Conservation (phyloP, 2,329 filamentous ascomycete species). For the Phyllosticta capitalensis region DNA sequence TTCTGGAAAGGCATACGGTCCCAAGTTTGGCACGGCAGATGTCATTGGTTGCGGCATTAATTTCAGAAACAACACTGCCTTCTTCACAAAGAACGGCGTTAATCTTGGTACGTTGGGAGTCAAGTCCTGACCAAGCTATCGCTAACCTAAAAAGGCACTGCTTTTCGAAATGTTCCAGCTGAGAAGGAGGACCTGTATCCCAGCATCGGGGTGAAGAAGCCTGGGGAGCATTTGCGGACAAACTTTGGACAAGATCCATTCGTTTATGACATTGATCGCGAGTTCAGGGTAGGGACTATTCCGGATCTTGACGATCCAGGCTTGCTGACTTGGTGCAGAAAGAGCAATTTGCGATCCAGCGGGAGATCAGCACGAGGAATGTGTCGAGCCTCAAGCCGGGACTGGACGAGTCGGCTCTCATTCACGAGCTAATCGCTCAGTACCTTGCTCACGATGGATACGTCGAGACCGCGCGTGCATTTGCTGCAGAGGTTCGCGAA, state of each 20-base stretch:
- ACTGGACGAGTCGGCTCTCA: constrained; percentile 63
- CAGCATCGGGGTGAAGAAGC: constrained; percentile 57
- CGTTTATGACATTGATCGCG: constrained; percentile 79
- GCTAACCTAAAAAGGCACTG: constrained; percentile 45
- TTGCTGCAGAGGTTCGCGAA: constrained; percentile 67
- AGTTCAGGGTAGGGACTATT: constrained; percentile 56
- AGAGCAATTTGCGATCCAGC: constrained; percentile 50
- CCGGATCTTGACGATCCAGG: background rate
- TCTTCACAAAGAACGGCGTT: constrained; percentile 57
- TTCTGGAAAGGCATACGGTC: constrained; percentile 49
- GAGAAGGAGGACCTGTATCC: constrained; percentile 54
- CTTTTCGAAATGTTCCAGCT: constrained; percentile 56
- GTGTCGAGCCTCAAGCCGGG: constrained; percentile 53
- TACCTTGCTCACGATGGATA: constrained; percentile 94
- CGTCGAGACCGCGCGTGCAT: constrained; percentile 82
- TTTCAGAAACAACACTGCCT: constrained; percentile 50
- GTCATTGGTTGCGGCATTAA: constrained; percentile 57
- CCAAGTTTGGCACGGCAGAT: constrained; percentile 49
- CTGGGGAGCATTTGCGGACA: constrained; percentile 47
- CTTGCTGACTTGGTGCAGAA: constrained; percentile 33
- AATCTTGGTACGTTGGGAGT: constrained; percentile 39
- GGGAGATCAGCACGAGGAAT: constrained; percentile 50
- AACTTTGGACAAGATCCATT: constrained; percentile 67
- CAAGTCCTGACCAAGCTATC: background rate
- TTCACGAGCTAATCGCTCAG: constrained; percentile 76